Conservation (phyloP, 192 early-diverging fungal species). For the Gonapodya prolifera region DNA sequence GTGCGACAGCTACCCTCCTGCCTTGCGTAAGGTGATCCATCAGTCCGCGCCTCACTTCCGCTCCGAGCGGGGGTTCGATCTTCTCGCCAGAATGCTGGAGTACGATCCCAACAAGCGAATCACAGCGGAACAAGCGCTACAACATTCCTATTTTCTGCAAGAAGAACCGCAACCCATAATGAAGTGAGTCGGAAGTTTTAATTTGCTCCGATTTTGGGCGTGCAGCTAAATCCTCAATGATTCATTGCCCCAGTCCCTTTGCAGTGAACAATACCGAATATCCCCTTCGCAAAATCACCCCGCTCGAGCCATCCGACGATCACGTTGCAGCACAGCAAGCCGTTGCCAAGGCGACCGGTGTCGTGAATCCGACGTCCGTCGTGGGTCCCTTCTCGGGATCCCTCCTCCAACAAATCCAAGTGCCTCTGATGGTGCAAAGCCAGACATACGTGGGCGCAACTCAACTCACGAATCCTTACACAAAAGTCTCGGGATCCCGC, state of each 20-base stretch:
- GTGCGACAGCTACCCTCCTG: not conserved
- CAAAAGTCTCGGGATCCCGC: not conserved
- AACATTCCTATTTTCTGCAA: slow-evolving; percentile 75
- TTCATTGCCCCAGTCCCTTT: not conserved
- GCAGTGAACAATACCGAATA: not conserved
- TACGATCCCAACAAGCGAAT: slow-evolving; percentile 83
- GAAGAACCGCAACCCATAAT: slow-evolving; percentile 20
- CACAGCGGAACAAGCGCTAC: slow-evolving; percentile 82
- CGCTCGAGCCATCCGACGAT: not conserved
- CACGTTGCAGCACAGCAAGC: not conserved
- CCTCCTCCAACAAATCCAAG: not conserved
- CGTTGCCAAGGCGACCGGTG: not conserved
- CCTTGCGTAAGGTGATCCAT: not conserved
- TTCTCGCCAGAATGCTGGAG: not conserved
- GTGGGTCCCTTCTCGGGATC: not conserved
- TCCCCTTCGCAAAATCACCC: not conserved
- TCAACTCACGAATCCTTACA: not conserved
- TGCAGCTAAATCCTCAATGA: not conserved
- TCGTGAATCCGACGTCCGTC: not conserved
- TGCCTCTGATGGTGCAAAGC: not conserved
- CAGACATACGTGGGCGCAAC: not conserved
- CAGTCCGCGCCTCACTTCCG: not conserved
- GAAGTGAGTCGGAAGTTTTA: slow-evolving; percentile 17
- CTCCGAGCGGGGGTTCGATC: not conserved
- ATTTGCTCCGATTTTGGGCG: not conserved